Base-by-base conservation (phyloP, 768 basidiomycete genomes). In the Boletellus ananas region DNA sequence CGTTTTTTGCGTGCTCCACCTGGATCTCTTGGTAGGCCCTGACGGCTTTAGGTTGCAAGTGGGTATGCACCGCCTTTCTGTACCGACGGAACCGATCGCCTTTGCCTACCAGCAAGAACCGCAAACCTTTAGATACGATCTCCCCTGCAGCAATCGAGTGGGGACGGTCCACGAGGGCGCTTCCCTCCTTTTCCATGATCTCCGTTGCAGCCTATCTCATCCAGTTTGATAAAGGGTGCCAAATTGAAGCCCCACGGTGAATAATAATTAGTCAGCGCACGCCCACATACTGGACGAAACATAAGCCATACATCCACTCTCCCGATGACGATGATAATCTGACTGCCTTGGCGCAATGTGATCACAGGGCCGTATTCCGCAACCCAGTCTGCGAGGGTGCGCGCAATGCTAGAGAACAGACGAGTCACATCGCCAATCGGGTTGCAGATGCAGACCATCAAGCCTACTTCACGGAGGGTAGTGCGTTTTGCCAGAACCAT, bases 121-220 rank as follows among this genome's bases (percentile, higher is more conserved):
- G 64, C 77, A 81, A 75, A 0, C 75, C 79, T 2, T 75, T 76
- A 0, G 74, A 78, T 0, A 81, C 63, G 0, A 78, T 72, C 39
- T 82, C 79, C 0, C 77, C 77, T 0, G 76, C 80, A 1, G 80
- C 71, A 31, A 84, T 75, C 34, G 66, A 73, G 2, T 59, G 59
- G 8, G 82, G 82, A 41, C 81, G 65, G 55, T 83, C 81, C 0
- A 68, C 74, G 12, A 78, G 65, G 0, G 67, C 58, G 0, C 72
- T 73, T 0, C 81, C 80, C 50, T 79, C 76, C 47, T 78, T 78
- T 61, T 83, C 81, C 79, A 83, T 78, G 38, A 83, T 76, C 10
- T 83, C 79, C 1, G 75, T 68, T 0, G 79, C 77, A 6, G 78
- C 79, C 61, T 81, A 67, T 40, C 72, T 27, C 14, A n/a, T 21